Evolutionary conservation across 495 filamentous ascomycete genomes (phyloP).

Genomic region (Tuber calosporum): DNA sequence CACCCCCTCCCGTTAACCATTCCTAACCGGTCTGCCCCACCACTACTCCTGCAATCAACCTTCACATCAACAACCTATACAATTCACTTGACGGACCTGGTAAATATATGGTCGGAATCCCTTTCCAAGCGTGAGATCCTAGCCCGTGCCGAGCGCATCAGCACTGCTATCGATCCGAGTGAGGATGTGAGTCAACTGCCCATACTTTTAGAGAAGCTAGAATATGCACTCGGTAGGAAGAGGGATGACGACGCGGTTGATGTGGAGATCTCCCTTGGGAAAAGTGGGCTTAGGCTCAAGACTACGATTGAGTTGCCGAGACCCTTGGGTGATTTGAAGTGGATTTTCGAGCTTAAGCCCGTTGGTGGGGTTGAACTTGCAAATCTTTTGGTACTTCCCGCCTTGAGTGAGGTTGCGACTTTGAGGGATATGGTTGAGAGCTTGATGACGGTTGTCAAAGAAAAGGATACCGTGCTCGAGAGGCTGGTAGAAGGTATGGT

Average conservation of each 20-base stretch:
- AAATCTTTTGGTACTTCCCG: slow-evolving; percentile 60
- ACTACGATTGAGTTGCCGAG: slow-evolving; percentile 58
- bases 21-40: slow-evolving; percentile 42
- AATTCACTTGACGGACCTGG: slow-evolving; percentile 74
- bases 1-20: slow-evolving; percentile 31
- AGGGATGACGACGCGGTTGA: slow-evolving; percentile 43
- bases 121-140: slow-evolving; percentile 59
- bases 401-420: slow-evolving; percentile 54
- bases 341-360: slow-evolving; percentile 57
- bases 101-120: slow-evolving; percentile 72
- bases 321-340: slow-evolving; percentile 61
- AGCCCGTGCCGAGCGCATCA: slow-evolving; percentile 55
- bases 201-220: slow-evolving; percentile 66
- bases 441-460: slow-evolving; percentile 55
- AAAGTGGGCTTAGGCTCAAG: slow-evolving; percentile 50
- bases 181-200: slow-evolving; percentile 64
- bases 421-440: slow-evolving; percentile 49
- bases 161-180: slow-evolving; percentile 77
- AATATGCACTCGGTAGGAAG: slow-evolving; percentile 50
- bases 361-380: slow-evolving; percentile 52
- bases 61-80: slow-evolving; percentile 56
- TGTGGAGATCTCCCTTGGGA: slow-evolving; percentile 38
- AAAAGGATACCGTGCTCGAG: slow-evolving; percentile 73
- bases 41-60: slow-evolving; percentile 51
- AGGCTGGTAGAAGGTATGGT: slow-evolving; percentile 75